phyloP scores from a whole-genome alignment of 129 eudicot species.

The Flaveria bidentis region DNA sequence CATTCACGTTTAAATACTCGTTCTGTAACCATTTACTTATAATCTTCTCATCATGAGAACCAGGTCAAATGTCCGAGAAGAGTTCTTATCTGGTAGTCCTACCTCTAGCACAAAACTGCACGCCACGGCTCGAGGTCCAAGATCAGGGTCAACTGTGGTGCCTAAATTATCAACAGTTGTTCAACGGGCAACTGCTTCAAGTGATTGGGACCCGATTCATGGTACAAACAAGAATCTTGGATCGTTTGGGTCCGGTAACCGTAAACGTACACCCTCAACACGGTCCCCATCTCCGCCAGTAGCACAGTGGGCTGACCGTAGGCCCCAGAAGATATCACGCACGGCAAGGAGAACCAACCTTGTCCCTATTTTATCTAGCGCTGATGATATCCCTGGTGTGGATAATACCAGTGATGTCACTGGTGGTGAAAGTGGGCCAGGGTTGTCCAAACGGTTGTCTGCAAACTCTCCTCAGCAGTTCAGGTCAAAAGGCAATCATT shows the following conservation, averaged over 20 bases:
- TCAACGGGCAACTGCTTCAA: constrained; percentile 44
- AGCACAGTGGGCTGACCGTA: constrained; percentile 80
- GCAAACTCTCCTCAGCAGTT: constrained; percentile 64
- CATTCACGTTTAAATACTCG: background rate
- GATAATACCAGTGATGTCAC: constrained; percentile 50
- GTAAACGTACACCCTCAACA: constrained; percentile 63
- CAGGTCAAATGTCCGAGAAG: constrained; percentile 67
- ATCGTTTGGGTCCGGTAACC: constrained; percentile 51
- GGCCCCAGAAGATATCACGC: constrained; percentile 86
- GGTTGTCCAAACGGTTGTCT: constrained; percentile 47
- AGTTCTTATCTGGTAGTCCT: constrained; percentile 64
- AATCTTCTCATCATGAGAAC: constrained; percentile 3
- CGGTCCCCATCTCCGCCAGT: constrained; percentile 90
- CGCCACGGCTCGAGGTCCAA: constrained; percentile 64
- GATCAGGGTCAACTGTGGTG: constrained; percentile 47
- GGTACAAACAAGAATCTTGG: constrained; percentile 59
- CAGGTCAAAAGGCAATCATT: constrained; percentile 52
- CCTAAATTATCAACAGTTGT: constrained; percentile 57
- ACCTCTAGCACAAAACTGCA: constrained; percentile 65
- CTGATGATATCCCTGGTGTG: constrained; percentile 47
- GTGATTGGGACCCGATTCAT: constrained; percentile 67
- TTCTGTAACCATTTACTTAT: background rate
- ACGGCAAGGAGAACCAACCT: constrained; percentile 80
- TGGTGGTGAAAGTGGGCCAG: constrained; percentile 49
- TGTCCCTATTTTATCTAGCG: constrained; percentile 58